phyloP scores from a whole-genome alignment of 1,284 basidiomycete species.

The Exobasidium rhododendri region DNA sequence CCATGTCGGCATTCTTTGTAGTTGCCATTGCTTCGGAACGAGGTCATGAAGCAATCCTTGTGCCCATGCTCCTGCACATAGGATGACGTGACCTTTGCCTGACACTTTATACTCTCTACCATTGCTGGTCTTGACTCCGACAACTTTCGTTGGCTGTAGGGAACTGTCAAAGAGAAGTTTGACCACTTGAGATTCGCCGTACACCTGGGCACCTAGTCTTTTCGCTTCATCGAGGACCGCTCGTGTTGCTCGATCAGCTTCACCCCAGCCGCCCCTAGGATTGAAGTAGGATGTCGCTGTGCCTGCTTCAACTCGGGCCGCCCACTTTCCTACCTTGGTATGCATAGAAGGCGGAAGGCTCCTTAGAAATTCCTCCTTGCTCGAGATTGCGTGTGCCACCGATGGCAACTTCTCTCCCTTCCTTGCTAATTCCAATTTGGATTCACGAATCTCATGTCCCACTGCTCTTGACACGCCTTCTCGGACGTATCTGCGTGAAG shows the following conservation, averaged over 20 bases:
- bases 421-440: conserved; percentile 15
- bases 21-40: conserved; percentile 19
- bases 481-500: conserved; percentile 18
- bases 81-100: conserved; percentile 63
- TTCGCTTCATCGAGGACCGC: conserved; percentile 64
- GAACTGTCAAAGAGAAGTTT: conserved; percentile 55
- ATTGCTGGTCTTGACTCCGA: conserved; percentile 66
- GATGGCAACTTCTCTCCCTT: not conserved
- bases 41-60: conserved; percentile 60
- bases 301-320: conserved; percentile 20
- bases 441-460: conserved; percentile 1
- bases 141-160: conserved; percentile 57
- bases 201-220: conserved; percentile 64
- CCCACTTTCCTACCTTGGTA: conserved; percentile 25
- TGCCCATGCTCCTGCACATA: conserved; percentile 79
- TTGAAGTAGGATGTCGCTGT: conserved; percentile 65
- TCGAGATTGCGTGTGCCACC: conserved; percentile 22
- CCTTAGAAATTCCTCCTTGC: conserved; percentile 17
- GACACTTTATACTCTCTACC: conserved; percentile 59
- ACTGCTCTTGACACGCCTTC: conserved; percentile 25
- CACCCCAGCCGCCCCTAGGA: conserved; percentile 77
- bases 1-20: conserved; percentile 20
- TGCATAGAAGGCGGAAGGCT: conserved; percentile 16
- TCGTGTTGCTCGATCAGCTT: conserved; percentile 68
- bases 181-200: conserved; percentile 63